These are phyloP conservation scores for Ampelocalamus luodianensis DNA, from an alignment of 176 grass and related monocot genomes.

Conservation along the genomic window DNA sequence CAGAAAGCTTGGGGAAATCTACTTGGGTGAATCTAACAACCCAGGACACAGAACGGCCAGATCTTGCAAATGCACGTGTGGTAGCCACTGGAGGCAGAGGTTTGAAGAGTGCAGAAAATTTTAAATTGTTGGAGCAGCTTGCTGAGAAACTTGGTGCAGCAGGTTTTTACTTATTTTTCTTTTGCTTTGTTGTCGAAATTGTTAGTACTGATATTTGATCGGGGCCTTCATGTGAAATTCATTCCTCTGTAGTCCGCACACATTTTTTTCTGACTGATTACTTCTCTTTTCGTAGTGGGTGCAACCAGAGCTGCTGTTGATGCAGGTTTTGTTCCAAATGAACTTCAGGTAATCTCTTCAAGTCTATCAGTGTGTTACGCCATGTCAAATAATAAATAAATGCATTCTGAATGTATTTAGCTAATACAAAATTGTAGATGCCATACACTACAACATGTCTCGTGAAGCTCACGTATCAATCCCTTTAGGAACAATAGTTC, in stretches of 20 bases:
- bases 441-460: neutral
- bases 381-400: neutral
- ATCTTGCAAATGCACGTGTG: constrained; percentile 81
- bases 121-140: constrained; percentile 91
- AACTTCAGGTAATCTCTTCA: constrained; percentile 79
- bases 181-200: neutral
- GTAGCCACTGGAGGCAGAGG: constrained; percentile 90
- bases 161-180: constrained; percentile 45
- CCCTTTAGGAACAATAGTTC: neutral
- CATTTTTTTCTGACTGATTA: neutral
- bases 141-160: constrained; percentile 98
- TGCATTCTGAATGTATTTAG: constrained; percentile 15
- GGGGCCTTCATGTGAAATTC: neutral
- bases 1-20: constrained; percentile 66
- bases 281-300: constrained; percentile 63
- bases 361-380: neutral
- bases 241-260: neutral
- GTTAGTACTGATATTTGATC: constrained; percentile 3
- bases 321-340: constrained; percentile 94
- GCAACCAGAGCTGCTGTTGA: constrained; percentile 95
- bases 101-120: constrained; percentile 93
- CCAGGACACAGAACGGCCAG: constrained; percentile 82
- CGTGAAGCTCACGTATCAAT: neutral
- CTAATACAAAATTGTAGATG: neutral
- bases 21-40: constrained; percentile 78